Evolutionary conservation across 2,329 filamentous ascomycete genomes (phyloP).

Genomic region (Fonsecaea nubica): DNA sequence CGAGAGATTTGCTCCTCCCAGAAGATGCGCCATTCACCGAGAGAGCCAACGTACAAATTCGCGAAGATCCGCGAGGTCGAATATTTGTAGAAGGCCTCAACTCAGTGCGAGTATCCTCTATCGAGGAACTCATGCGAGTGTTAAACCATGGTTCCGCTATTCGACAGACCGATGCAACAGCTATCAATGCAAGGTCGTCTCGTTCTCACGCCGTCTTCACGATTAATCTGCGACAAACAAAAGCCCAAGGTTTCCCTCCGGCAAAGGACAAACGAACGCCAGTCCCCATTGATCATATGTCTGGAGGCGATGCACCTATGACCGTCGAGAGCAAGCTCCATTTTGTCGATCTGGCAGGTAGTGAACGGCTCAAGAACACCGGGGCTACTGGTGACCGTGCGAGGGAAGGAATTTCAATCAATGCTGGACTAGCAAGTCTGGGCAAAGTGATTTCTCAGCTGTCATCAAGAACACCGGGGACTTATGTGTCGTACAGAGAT

Average conservation of each 20-base stretch:
- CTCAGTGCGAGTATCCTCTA: slow-evolving; percentile 86
- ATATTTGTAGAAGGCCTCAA: slow-evolving; percentile 91
- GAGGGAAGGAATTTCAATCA: slow-evolving; percentile 97
- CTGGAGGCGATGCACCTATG: slow-evolving; percentile 69
- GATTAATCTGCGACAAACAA: slow-evolving; percentile 75
- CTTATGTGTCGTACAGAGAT: slow-evolving; percentile 96
- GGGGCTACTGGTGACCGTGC: slow-evolving; percentile 93
- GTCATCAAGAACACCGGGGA: slow-evolving; percentile 83
- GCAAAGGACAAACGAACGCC: slow-evolving; percentile 83
- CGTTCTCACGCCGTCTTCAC: slow-evolving; percentile 98
- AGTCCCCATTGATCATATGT: slow-evolving; percentile 80
- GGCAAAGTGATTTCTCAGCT: slow-evolving; percentile 99
- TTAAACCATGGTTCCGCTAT: slow-evolving; percentile 93
- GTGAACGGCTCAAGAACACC: slow-evolving; percentile 95
- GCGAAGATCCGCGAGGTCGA: slow-evolving; percentile 91
- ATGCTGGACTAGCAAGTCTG: slow-evolving; percentile 89
- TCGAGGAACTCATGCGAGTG: slow-evolving; percentile 86
- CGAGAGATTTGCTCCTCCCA: slow-evolving; percentile 85
- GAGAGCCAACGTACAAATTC: slow-evolving; percentile 81
- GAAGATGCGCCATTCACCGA: slow-evolving; percentile 74
- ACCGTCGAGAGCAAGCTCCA: slow-evolving; percentile 98
- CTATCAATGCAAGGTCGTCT: slow-evolving; percentile 96
- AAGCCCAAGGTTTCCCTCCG: slow-evolving; percentile 70
- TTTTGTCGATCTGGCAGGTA: slow-evolving; percentile 96
- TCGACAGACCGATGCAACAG: slow-evolving; percentile 94